Evolutionary conservation across 306 rosid species (phyloP), one percentile per base, ranked within the genome.

Genomic region (Comarum palustre): DNA sequence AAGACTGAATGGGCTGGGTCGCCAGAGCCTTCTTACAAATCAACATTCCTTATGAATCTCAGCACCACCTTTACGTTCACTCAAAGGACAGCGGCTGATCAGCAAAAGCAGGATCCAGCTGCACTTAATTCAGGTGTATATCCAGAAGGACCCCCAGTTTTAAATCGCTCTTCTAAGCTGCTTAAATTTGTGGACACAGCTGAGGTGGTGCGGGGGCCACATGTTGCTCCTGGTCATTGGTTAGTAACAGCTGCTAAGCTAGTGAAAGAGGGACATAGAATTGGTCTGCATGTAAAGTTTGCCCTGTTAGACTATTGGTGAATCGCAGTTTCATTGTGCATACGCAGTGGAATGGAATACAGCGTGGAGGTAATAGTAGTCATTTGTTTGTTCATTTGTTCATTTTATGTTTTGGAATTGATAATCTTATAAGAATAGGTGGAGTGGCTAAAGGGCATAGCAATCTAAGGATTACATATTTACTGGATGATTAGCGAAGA

Each of bases 141-240:
- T 78, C 97, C 97, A 0, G 89, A 93, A 0, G 98, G 97, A 13
- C 98, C 98, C 2, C 98, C 98, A 0, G 77, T 75, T 69, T 86
- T 89, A 0, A 86, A 85, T 77, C 90, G 79, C 29, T 76, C 97
- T 0, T 79, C 82, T 4, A 93, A 87, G 83, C 85, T 90, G 69
- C 90, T 88, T 22, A 90, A 85, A 77, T 90, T 77, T 59, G 94
- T 93, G 71, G 97, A 90, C 50, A 85, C 88, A 1, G 81, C 93
- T 0, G 98, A 93, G 90, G 97, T 93, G 27, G 82, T 86, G 62
- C 87, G 92, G 39, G 98, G 97, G 14, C 96, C 98, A 0, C 98
- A 93, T 55, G 94, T 90, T 80, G 78, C 84, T 79, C 98, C 98
- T 0, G 98, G 98, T 9, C 97, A 93, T 78, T 93, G 98, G 98